Evolutionary conservation across 768 basidiomycete species (phyloP).

Genomic region (Crucibulum laeve): DNA sequence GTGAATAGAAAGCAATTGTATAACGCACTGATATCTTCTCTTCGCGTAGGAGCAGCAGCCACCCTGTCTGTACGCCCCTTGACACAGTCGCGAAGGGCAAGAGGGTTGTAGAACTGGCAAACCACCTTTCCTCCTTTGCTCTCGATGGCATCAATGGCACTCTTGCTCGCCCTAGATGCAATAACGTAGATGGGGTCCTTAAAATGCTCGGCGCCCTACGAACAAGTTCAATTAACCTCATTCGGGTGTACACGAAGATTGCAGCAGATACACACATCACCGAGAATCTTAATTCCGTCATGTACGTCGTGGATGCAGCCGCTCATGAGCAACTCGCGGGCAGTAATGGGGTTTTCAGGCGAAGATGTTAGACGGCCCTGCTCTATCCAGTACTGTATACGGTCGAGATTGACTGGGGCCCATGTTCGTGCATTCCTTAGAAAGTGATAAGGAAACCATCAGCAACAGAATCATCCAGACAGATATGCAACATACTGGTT

Average conservation of each 20-base stretch:
- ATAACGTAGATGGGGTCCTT: slow-evolving; percentile 73
- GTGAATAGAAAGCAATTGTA: slow-evolving; percentile 1
- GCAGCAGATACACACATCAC: slow-evolving; percentile 50
- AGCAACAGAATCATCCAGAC: not conserved
- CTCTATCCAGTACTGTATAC: slow-evolving; percentile 89
- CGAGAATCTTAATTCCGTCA: slow-evolving; percentile 90
- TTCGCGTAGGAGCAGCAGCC: slow-evolving; percentile 79
- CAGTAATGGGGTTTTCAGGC: slow-evolving; percentile 82
- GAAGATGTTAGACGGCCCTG: slow-evolving; percentile 76
- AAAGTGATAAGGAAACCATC: not conserved
- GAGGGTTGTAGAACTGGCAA: slow-evolving; percentile 88
- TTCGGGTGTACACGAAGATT: not conserved
- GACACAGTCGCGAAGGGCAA: slow-evolving; percentile 77
- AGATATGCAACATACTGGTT: slow-evolving; percentile 64
- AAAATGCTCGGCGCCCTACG: slow-evolving; percentile 62
- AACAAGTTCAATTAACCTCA: not conserved
- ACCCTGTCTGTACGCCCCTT: slow-evolving; percentile 67
- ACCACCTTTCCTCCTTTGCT: slow-evolving; percentile 75
- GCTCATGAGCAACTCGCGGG: slow-evolving; percentile 76
- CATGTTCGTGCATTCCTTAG: slow-evolving; percentile 69
- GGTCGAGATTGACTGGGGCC: slow-evolving; percentile 82
- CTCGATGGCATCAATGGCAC: slow-evolving; percentile 84
- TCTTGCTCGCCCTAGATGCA: slow-evolving; percentile 81
- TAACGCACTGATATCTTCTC: slow-evolving; percentile 75
- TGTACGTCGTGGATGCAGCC: slow-evolving; percentile 86